Conservation (phyloP, 805 yeast species). For the Candida anglica region DNA sequence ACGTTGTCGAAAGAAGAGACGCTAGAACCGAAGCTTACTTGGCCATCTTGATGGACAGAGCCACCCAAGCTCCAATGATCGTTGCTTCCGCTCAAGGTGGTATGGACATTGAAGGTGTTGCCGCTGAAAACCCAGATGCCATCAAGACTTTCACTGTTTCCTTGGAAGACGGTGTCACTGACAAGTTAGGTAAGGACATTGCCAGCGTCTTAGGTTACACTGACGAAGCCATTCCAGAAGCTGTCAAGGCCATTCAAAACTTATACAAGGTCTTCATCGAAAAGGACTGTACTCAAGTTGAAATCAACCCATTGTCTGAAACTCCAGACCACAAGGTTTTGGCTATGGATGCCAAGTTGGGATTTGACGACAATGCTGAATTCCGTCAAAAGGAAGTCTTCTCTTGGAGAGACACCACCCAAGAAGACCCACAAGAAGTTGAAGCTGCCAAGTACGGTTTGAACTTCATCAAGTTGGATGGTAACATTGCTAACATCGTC, state of each 20-base stretch:
- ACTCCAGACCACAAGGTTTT: slow-evolving; percentile 84
- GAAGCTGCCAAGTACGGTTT: slow-evolving; percentile 86
- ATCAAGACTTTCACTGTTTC: slow-evolving; percentile 84
- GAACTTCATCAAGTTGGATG: slow-evolving; percentile 96
- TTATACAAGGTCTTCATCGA: slow-evolving; percentile 86
- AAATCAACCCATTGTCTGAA: slow-evolving; percentile 96
- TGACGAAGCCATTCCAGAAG: slow-evolving; percentile 71
- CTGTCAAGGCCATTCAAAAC: slow-evolving; percentile 81
- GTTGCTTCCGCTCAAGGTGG: slow-evolving; percentile 99
- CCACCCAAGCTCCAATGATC: slow-evolving; percentile 82
- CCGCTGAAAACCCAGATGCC: slow-evolving; percentile 83
- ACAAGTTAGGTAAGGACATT: slow-evolving; percentile 66
- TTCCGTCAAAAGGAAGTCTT: slow-evolving; percentile 94
- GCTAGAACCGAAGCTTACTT: slow-evolving; percentile 93
- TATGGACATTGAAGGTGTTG: slow-evolving; percentile 99
- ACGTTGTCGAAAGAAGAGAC: slow-evolving; percentile 90
- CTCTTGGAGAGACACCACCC: slow-evolving; percentile 94
- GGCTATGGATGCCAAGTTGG: slow-evolving; percentile 99
- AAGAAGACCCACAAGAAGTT: slow-evolving; percentile 97
- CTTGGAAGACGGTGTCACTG: slow-evolving; percentile 76
- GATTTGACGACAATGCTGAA: slow-evolving; percentile 93
- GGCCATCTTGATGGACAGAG: slow-evolving; percentile 93
- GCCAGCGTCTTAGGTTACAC: slow-evolving; percentile 84
- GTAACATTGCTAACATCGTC: slow-evolving; percentile 97
- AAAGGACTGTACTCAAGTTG: slow-evolving; percentile 96